Base-by-base conservation (phyloP, 768 basidiomycete species). In the Pulveroboletus frians region DNA sequence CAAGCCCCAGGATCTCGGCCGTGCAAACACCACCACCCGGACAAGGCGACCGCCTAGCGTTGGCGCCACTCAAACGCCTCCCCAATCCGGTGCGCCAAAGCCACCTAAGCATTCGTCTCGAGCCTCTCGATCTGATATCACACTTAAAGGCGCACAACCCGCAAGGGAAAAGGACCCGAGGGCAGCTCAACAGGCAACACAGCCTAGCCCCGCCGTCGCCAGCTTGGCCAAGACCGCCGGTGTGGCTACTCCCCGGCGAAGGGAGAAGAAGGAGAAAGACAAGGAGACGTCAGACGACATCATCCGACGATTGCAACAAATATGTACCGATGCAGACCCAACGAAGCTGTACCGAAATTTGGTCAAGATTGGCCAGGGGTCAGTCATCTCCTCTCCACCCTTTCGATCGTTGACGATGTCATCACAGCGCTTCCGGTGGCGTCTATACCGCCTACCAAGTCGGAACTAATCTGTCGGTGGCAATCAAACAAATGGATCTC, bases 401-500 rank as follows among this genome's bases (percentile, higher is more conserved):
- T 3, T 41, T 18, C 42, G 7, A 23, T 4, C 35, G 26, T 51
- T 47, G 23, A 49, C 53, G 51, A 50, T 46, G 17, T 47, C 49
- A 50, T 52, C 37, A 5, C 65, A 94, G 92, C 51, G 95, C 96
- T 14, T 95, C 91, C 17, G 95, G 96, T 35, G 95, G 95, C 57
- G 96, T 98, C 2, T 99, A 96, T 71, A 97, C 94, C 11, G 95
- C 95, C 14, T 96, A 96, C 65, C 94, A 98, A 73, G 88, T 95
- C 53, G 93, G 94, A 36, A 92, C 90, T 27, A 95, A 96, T 69
- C 60, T 90, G 29, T 88, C 83, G 10, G 96, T 98, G 30, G 96
- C 96, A 36, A 99, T 99, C 80, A 99, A 99, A 71, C 95, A 98
- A 71, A 99, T 98, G 96, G 96, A 99, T 75, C 78, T 99, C 27